Evolutionary conservation across 1,284 basidiomycete genomes (phyloP), one percentile per base, ranked within the genome.

Genomic region (Caloboletus inedulis): DNA sequence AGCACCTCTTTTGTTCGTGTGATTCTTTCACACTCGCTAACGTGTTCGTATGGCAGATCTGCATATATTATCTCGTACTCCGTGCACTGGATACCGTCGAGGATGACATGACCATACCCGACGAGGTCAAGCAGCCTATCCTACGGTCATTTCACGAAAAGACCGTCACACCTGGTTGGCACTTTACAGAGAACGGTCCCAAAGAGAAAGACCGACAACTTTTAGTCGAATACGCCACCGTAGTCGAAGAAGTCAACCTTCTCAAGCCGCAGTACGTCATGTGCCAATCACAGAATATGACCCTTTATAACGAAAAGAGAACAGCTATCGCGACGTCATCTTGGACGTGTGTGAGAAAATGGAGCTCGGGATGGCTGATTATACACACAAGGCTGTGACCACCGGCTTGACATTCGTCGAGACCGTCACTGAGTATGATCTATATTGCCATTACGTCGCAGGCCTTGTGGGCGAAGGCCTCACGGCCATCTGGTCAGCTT

Each of bases 371-470:
- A 98, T 99, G 97, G 94, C 96, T 30, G 92, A 96, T 71, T 98
- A 91, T 68, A 85, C 91, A 2, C 89, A 93, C 64, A 84, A 87
- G 61, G 87, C 91, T 6, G 88, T 85, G 2, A 81, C 82, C 13
- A 83, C 84, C 4, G 78, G 81, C 47, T 75, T 79, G 40, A 80
- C 87, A 47, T 89, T 88, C 66, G 77, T 95, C 54, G 79, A 84
- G 52, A 84, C 85, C 10, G 74, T 92, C 57, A 76, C 82, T 42
- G 94, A 98, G 62, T 98, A 96, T 72, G 94, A 98, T 70, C 80
- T 98, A 12, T 99, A 99, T 75, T 99, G 97, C 69, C 96, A 99
- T 73, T 98, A 97, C 70, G 97, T 98, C 57, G 97, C 96, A 3
- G 97, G 96, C 3, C 85, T 99, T 52, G 96, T 99, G 56, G 97